A percentile compares a stretch with the other conserved stretches of the same genome.
Conservation (phyloP, 2,329 filamentous ascomycete species). For the Penicillium sp. region DNA sequence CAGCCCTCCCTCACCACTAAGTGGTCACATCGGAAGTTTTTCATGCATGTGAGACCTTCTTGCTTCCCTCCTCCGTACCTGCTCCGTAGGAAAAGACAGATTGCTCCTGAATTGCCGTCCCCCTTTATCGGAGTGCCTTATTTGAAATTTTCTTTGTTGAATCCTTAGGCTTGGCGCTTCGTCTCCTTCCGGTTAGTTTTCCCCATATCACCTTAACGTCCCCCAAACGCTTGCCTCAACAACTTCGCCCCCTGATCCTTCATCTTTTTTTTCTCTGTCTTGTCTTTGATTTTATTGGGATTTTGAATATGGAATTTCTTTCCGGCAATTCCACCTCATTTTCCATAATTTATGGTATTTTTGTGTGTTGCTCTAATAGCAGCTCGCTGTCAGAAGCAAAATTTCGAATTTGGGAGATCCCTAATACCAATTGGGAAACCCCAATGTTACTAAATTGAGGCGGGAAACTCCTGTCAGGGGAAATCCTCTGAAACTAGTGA, state of each 20-base stretch:
- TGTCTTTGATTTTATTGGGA: not conserved
- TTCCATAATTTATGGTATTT: not conserved
- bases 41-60: no score
- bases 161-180: conserved; percentile 5
- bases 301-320: not conserved
- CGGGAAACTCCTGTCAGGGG: conserved; percentile 9
- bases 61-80: not conserved
- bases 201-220: conserved; percentile 12
- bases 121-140: not conserved
- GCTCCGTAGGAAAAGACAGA: not conserved
- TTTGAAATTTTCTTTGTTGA: conserved; percentile 16
- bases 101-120: not conserved
- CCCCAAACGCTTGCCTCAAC: conserved; percentile 12
- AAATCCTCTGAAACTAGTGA: conserved; percentile 9
- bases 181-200: conserved; percentile 15
- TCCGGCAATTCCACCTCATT: not conserved
- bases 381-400: not conserved
- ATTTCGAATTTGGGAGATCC: not conserved
- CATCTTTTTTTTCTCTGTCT: not conserved
- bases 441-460: conserved; percentile 1
- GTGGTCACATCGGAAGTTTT: no score
- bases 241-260: conserved; percentile 1
- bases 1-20: no score
- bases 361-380: not conserved
- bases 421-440: not conserved